Percentiles rank a stretch among this genome's conserved stretches.
Evolutionary conservation across 768 basidiomycete species (phyloP).

Genomic region (Strobilomyces confusus): DNA sequence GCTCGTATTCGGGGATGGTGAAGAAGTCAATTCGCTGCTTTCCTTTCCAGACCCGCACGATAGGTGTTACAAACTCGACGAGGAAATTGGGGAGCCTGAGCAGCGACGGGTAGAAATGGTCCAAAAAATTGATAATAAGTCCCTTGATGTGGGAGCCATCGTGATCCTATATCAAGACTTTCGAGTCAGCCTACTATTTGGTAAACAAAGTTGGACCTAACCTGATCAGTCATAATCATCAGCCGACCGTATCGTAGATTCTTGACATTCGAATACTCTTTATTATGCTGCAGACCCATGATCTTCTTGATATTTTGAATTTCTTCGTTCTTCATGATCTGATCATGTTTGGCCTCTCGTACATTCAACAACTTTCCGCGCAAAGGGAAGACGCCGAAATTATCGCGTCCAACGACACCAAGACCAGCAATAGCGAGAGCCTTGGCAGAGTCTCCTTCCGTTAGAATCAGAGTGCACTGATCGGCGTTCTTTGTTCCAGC

Average conservation of each 20-base stretch:
- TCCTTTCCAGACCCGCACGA: conserved; percentile 88
- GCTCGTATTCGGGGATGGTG: conserved; percentile 94
- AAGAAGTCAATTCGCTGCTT: conserved; percentile 84
- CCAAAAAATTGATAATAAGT: conserved; percentile 96
- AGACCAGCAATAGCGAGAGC: conserved; percentile 93
- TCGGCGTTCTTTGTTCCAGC: conserved; percentile 81
- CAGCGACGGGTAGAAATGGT: conserved; percentile 94
- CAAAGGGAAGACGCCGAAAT: conserved; percentile 96
- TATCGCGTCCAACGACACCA: conserved; percentile 90
- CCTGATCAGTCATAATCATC: conserved; percentile 99
- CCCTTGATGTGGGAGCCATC: conserved; percentile 99
- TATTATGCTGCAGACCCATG: conserved; percentile 92
- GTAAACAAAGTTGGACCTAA: conserved; percentile 25
- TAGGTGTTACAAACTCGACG: conserved; percentile 97
- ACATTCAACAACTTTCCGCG: conserved; percentile 97
- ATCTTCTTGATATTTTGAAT: conserved; percentile 98
- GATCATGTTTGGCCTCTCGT: conserved; percentile 91
- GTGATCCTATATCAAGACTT: conserved; percentile 68
- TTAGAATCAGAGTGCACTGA: conserved; percentile 91
- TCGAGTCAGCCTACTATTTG: neutral
- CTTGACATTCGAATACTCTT: conserved; percentile 66
- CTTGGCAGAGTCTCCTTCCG: conserved; percentile 99
- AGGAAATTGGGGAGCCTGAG: conserved; percentile 88
- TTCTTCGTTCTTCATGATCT: conserved; percentile 98
- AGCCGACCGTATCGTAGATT: conserved; percentile 87